Evolutionary conservation across 2,329 filamentous ascomycete genomes (phyloP).

Genomic region (Aspergillus melleus): DNA sequence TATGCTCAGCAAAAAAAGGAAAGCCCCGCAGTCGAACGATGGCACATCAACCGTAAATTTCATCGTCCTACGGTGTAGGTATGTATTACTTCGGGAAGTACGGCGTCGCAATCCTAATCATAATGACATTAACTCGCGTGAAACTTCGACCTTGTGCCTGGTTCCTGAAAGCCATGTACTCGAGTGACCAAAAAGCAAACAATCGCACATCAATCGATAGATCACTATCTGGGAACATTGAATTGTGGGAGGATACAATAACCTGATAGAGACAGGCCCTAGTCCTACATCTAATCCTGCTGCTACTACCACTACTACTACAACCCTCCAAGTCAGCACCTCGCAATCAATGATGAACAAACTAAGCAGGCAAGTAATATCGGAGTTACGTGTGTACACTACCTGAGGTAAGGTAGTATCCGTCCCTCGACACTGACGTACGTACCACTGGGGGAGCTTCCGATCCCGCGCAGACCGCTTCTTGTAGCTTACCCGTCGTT

Average conservation of each 20-base stretch:
- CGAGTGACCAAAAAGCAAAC: background rate
- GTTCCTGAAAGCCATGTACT: background rate
- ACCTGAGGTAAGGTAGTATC: background rate
- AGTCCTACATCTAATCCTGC: too few relatives aligned
- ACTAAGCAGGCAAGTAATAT: background rate
- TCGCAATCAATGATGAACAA: background rate
- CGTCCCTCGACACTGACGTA: background rate
- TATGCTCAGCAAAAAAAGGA: background rate
- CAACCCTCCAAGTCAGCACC: background rate
- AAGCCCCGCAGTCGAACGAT: background rate
- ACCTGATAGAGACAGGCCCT: background rate
- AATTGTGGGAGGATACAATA: background rate
- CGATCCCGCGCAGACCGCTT: slow-evolving; percentile 22
- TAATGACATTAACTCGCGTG: background rate
- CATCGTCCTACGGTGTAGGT: background rate
- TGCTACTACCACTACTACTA: background rate
- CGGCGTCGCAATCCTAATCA: background rate
- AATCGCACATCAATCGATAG: background rate
- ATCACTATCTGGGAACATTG: background rate
- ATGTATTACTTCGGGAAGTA: background rate
- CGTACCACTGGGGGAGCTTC: slow-evolving; percentile 5
- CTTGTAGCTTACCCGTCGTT: slow-evolving; percentile 10
- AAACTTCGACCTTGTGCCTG: background rate
- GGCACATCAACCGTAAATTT: background rate
- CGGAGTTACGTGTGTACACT: background rate